A percentile compares a stretch with the other conserved stretches of the same genome.
Conservation (phyloP, 2,329 filamentous ascomycete genomes). For the Calycina herbarum region DNA sequence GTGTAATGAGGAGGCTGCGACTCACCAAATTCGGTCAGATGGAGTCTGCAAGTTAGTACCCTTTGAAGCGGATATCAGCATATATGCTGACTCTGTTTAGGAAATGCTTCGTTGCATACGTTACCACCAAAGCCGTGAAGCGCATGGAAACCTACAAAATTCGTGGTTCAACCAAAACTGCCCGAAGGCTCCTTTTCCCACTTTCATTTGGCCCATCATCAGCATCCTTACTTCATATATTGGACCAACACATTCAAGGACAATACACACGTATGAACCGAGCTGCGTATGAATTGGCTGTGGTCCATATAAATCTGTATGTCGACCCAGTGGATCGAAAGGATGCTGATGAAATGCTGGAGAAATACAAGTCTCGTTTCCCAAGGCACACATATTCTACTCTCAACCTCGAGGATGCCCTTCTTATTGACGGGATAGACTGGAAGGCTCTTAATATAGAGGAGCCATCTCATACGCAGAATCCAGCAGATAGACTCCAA, state of each 20-base stretch:
- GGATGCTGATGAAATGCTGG: constrained; percentile 39
- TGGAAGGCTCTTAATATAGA: constrained; percentile 48
- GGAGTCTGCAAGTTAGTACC: constrained; percentile 35
- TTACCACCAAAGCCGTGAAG: constrained; percentile 77
- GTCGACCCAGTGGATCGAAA: constrained; percentile 33
- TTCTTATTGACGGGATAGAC: constrained; percentile 52
- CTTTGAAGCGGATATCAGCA: constrained; percentile 10
- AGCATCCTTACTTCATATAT: constrained; percentile 70
- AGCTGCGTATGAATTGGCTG: constrained; percentile 65
- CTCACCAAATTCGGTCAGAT: constrained; percentile 37
- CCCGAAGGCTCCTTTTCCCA: constrained; percentile 65
- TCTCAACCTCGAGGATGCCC: constrained; percentile 63
- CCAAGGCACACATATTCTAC: constrained; percentile 64
- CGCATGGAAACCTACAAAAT: constrained; percentile 68
- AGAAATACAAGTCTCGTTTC: constrained; percentile 57
- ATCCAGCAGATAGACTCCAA: constrained; percentile 41
- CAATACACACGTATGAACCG: constrained; percentile 65
- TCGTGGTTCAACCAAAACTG: constrained; percentile 37
- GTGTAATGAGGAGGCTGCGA: constrained; percentile 33
- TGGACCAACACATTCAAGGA: constrained; percentile 67
- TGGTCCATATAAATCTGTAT: constrained; percentile 49
- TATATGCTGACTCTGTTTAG: constrained; percentile 43
- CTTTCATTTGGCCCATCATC: constrained; percentile 85
- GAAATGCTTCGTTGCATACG: constrained; percentile 75
- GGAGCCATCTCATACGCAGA: constrained; percentile 15